These are phyloP conservation scores for Leavenworthia alabamica DNA, from an alignment of 345 rosid species.

Conservation along the genomic window DNA sequence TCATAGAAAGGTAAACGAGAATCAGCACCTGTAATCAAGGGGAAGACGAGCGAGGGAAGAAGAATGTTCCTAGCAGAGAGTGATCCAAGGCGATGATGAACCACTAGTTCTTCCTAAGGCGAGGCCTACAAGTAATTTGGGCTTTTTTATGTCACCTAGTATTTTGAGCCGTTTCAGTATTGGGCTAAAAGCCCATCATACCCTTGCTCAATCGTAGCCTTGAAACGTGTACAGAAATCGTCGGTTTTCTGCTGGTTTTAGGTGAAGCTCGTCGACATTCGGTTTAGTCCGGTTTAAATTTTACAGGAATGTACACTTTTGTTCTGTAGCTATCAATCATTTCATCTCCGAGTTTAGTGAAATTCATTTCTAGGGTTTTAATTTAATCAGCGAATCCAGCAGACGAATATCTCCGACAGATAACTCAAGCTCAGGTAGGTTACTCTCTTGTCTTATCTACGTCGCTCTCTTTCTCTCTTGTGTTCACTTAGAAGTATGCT, in stretches of 20 bases:
- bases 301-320: too few species aligned
- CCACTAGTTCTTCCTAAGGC: conserved; percentile 13
- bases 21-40: background rate
- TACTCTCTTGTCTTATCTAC: background rate
- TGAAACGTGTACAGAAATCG: background rate
- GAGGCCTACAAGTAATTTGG: too few species aligned
- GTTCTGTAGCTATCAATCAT: conserved; percentile 7
- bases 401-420: conserved; percentile 15
- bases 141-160: too few species aligned
- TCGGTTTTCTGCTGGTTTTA: background rate
- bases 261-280: too few species aligned
- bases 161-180: conserved; percentile 7
- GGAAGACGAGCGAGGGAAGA: conserved; percentile 1
- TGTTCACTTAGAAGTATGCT: conserved; percentile 5
- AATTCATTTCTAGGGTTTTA: conserved; percentile 31
- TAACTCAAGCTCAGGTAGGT: conserved; percentile 15
- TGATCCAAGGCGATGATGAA: conserved; percentile 23
- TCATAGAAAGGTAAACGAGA: background rate
- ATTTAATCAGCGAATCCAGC: conserved; percentile 24
- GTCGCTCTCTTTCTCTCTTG: conserved; percentile 11
- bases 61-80: conserved; percentile 14
- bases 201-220: background rate
- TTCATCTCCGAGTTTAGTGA: conserved; percentile 27
- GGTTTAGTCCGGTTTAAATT: conserved; percentile 26
- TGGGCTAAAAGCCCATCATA: conserved; percentile 19